Evolutionary conservation across 1,284 basidiomycete genomes (phyloP), one percentile per base, ranked within the genome.

Genomic region (Cutaneotrichosporon curvatum): DNA sequence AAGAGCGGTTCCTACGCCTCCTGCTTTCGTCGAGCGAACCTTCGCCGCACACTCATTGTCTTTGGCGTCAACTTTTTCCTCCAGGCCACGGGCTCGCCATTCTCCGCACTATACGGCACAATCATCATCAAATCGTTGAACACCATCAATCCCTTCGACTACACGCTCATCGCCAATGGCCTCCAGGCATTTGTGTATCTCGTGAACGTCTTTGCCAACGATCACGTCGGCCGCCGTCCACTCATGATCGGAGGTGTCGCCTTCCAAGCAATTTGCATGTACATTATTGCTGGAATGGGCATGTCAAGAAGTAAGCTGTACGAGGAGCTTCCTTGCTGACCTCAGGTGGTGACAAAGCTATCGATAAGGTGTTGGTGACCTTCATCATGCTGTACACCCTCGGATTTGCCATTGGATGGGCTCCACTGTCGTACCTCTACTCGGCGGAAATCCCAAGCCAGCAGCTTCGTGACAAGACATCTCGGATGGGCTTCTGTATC

Each of bases 151-250:
- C 19, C 55, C 0, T 57, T 57, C 49, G 40, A 21, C 15, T 57
- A 53, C 46, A 46, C 28, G n/a, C 39, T 45, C 18, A 44, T 57
- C n/a, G 40, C 43, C 44, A 30, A 38, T 5, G 22, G 46, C 9
- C 42, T 41, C 1, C 37, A 38, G 14, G n/a, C 43, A 3, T 19
- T 50, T 10, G 48, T 48, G 10, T 44, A 39, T 20, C 23, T 51
- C 18, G 36, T 48, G 8, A 39, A 43, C 21, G 37, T 56, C 16
- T 25, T 40, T 10, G 4, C 25, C 25, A 40, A 40, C 33, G 55
- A 57, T 31, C 33, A n/a, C 3, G 32, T 57, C 21, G 55, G 55
- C 15, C 55, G 55, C 30, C 48, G 55, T 15, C 48, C 51, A 1
- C 43, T 54, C 19, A 48, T 52, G 37, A 38, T 53, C n/a, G 11